Percentiles rank a stretch among this genome's conserved stretches.
Conservation (phyloP, 495 filamentous ascomycete species). For the Penicillium atrosanguineum region DNA sequence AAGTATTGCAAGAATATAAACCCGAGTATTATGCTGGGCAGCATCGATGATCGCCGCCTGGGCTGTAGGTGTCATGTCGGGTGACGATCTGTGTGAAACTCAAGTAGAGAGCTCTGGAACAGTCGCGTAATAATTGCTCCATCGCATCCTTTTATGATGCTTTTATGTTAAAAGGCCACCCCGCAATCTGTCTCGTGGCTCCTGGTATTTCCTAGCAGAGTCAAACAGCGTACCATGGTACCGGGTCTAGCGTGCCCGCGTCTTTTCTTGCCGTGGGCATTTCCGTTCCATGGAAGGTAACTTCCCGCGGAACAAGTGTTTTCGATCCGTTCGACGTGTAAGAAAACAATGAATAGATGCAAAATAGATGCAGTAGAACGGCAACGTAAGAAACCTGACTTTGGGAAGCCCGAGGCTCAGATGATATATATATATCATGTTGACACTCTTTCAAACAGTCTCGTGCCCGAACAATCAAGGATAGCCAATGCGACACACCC, state of each 20-base stretch:
- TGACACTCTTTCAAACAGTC: too few species aligned
- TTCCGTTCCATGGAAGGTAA: constrained; percentile 1
- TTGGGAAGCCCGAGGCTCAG: too few species aligned
- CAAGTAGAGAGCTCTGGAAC: too few species aligned
- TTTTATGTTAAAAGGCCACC: constrained; percentile 5
- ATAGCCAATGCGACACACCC: not conserved
- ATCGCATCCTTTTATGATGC: not conserved
- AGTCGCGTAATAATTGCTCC: not conserved
- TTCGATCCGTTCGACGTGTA: not conserved
- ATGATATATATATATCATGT: not conserved
- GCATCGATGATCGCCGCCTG: not conserved
- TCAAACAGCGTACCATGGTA: too few species aligned
- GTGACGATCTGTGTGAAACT: not conserved
- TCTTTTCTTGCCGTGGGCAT: not conserved
- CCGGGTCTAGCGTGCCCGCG: too few species aligned
- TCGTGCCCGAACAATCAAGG: too few species aligned
- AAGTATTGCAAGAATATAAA: constrained; percentile 18
- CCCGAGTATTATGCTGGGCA: constrained; percentile 3
- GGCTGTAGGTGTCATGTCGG: not conserved
- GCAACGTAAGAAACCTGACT: too few species aligned
- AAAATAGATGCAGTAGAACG: too few species aligned
- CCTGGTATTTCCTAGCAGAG: not conserved
- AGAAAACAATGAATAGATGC: not conserved
- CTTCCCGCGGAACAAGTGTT: constrained; percentile 4
- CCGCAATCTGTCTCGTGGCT: constrained; percentile 4